These are phyloP conservation scores for Diaporthe caulivora DNA, from an alignment of 2,329 filamentous ascomycete genomes.

Conservation along the genomic window DNA sequence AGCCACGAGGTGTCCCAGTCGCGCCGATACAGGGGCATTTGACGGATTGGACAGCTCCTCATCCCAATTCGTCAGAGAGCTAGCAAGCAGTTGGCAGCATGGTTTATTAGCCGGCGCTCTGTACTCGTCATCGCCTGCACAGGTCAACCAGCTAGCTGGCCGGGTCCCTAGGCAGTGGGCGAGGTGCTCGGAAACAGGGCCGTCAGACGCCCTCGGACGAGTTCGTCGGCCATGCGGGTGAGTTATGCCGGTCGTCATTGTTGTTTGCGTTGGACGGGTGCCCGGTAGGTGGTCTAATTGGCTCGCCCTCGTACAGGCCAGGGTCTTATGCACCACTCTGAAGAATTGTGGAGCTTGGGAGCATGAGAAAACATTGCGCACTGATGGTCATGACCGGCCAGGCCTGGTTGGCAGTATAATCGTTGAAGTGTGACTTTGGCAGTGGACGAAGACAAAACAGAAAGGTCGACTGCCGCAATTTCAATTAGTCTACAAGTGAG, in stretches of 20 bases:
- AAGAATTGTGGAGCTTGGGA: background rate
- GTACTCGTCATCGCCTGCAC: background rate
- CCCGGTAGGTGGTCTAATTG: background rate
- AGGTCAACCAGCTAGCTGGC: background rate
- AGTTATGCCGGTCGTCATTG: background rate
- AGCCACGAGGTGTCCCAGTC: background rate
- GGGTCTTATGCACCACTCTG: background rate
- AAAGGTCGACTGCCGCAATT: background rate
- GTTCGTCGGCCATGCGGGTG: background rate
- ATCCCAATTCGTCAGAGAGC: background rate
- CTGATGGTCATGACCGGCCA: background rate
- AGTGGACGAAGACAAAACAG: background rate
- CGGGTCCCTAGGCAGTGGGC: background rate
- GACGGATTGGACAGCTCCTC: constrained; percentile 13
- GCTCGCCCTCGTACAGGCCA: background rate
- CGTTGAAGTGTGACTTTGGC: background rate
- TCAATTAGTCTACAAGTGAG: too few species aligned
- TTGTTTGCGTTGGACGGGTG: background rate
- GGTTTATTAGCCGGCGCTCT: background rate
- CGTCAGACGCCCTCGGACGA: background rate
- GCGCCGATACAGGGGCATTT: background rate
- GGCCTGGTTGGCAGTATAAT: background rate
- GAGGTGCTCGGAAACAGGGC: background rate
- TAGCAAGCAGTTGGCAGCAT: background rate
- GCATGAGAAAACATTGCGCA: background rate